Conservation (phyloP, 495 filamentous ascomycete genomes). For the Ascobolus immersus region DNA sequence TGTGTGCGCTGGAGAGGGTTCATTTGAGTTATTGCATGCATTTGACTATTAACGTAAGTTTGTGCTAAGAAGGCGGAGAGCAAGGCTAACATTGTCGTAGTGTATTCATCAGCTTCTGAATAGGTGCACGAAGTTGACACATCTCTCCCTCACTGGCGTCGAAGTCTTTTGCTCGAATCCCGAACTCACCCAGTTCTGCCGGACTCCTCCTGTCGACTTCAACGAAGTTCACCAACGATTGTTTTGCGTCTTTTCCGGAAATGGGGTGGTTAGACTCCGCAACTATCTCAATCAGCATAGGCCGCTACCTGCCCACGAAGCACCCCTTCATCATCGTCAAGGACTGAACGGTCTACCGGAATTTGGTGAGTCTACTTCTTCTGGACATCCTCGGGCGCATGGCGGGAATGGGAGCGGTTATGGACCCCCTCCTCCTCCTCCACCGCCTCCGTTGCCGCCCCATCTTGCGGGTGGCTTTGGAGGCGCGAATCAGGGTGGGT, state of each 20-base stretch:
- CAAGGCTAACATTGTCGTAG: slow-evolving; percentile 23
- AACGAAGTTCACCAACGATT: slow-evolving; percentile 16
- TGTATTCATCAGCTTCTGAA: slow-evolving; percentile 77
- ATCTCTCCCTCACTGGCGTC: slow-evolving; percentile 90
- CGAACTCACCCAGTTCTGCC: slow-evolving; percentile 59
- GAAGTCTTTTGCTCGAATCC: slow-evolving; percentile 49
- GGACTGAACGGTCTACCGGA: too few relatives aligned
- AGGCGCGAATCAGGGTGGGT: too few relatives aligned
- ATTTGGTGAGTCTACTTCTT: too few relatives aligned
- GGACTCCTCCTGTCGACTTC: slow-evolving; percentile 78
- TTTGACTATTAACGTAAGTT: slow-evolving; percentile 49
- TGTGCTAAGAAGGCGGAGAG: slow-evolving; percentile 6
- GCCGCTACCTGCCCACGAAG: too few relatives aligned
- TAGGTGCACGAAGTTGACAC: slow-evolving; percentile 72
- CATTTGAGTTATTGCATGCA: slow-evolving; percentile 89
- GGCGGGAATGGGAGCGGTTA: too few relatives aligned
- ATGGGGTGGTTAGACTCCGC: slow-evolving; percentile 54
- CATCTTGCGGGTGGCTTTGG: too few relatives aligned
- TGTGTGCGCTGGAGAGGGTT: slow-evolving; percentile 52
- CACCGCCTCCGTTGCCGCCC: too few relatives aligned
- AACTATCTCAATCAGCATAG: slow-evolving; percentile 42
- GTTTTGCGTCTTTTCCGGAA: slow-evolving; percentile 81
- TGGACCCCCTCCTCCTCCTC: too few relatives aligned
- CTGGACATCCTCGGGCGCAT: too few relatives aligned
- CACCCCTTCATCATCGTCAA: too few relatives aligned